These are phyloP conservation scores for Podospora didyma DNA, from an alignment of 495 filamentous ascomycete genomes.

Conservation along the genomic window DNA sequence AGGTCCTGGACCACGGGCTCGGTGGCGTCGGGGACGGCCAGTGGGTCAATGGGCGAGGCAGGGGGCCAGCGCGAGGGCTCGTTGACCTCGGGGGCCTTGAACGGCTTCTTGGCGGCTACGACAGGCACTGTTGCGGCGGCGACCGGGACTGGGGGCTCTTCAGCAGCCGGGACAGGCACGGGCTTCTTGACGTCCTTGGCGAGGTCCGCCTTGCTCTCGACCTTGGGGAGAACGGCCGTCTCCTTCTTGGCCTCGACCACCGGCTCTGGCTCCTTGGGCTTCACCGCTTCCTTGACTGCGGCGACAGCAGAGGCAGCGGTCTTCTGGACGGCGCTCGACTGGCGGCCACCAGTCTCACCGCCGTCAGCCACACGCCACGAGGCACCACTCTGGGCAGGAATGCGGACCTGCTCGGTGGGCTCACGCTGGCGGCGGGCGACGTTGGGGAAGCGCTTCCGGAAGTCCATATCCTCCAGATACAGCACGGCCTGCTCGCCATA, in stretches of 20 bases:
- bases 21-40: constrained; percentile 66
- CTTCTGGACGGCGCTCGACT: constrained; percentile 41
- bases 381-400: constrained; percentile 80
- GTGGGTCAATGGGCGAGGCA: constrained; percentile 64
- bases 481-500: constrained; percentile 92
- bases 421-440: constrained; percentile 53
- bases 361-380: constrained; percentile 71
- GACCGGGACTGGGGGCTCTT: constrained; percentile 7
- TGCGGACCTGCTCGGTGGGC: constrained; percentile 68
- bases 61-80: constrained; percentile 58
- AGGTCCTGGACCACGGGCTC: constrained; percentile 89
- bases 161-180: constrained; percentile 6
- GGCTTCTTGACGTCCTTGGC: constrained; percentile 2
- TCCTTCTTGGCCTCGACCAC: constrained; percentile 33
- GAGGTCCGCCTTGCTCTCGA: constrained; percentile 1
- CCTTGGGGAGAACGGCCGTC: constrained; percentile 21
- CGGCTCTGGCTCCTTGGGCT: constrained; percentile 32
- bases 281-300: constrained; percentile 19
- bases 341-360: constrained; percentile 34
- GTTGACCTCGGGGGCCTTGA: constrained; percentile 52
- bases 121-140: constrained; percentile 4
- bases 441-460: constrained; percentile 83
- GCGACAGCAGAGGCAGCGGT: constrained; percentile 21
- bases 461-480: constrained; percentile 97
- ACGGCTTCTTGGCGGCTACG: constrained; percentile 19